These are phyloP conservation scores for Sporisorium graminicola DNA, from an alignment of 1,284 basidiomycete genomes.

Conservation along the genomic window DNA sequence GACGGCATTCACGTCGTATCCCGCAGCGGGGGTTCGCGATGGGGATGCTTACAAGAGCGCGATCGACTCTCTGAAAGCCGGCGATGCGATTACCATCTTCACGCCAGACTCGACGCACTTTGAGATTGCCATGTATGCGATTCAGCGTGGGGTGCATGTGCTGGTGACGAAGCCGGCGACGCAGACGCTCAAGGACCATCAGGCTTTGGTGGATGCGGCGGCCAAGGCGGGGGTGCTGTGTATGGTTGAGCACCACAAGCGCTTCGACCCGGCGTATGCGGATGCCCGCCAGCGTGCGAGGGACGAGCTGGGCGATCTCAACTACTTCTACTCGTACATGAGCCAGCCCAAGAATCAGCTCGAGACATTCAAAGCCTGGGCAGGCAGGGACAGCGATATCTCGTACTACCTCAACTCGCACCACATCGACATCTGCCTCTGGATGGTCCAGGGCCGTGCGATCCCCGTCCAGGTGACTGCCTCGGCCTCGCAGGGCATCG, in stretches of 20 bases:
- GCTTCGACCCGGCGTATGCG: constrained; percentile 90
- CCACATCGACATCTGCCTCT: constrained; percentile 80
- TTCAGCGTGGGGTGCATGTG: constrained; percentile 85
- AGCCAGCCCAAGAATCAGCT: constrained; percentile 94
- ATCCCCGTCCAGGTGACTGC: constrained; percentile 85
- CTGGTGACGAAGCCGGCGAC: constrained; percentile 93
- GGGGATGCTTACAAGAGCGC: constrained; percentile 87
- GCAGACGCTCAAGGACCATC: constrained; percentile 85
- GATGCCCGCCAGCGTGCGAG: constrained; percentile 83
- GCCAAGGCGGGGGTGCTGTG: constrained; percentile 84
- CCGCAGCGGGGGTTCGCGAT: constrained; percentile 78
- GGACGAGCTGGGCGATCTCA: constrained; percentile 85
- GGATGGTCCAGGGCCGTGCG: constrained; percentile 79
- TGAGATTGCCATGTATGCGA: constrained; percentile 85
- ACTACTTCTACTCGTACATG: constrained; percentile 81
- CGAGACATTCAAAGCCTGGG: constrained; percentile 93
- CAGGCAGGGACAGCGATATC: constrained; percentile 81
- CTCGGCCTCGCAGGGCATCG: constrained; percentile 87
- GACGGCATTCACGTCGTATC: constrained; percentile 83
- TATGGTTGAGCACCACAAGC: constrained; percentile 84
- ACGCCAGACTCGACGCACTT: constrained; percentile 84
- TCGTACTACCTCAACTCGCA: constrained; percentile 91
- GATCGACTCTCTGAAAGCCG: constrained; percentile 82
- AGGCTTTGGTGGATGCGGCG: constrained; percentile 80
- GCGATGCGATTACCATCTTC: constrained; percentile 88